Evolutionary conservation across 1,284 basidiomycete genomes (phyloP), one percentile per base, ranked within the genome.

Genomic region (Leccinum ponderosum): DNA sequence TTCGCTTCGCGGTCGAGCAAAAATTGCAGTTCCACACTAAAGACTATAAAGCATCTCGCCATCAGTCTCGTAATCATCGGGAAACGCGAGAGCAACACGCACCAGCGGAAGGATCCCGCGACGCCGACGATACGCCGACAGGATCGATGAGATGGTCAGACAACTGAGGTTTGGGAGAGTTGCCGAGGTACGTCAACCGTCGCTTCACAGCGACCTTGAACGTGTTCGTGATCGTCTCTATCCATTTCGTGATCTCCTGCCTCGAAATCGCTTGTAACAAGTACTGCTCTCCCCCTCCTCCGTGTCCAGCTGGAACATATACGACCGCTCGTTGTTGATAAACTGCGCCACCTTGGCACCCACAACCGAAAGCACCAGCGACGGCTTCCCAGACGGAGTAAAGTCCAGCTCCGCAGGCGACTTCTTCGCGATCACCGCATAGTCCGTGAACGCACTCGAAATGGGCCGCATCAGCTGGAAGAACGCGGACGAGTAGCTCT

Each of bases 381-480:
- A 80, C 0, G 91, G 90, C 70, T 93, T 93, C 31, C 84, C 82
- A 9, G 81, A 78, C 0, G 90, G 82, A 6, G 76, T 66, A 65
- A 93, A 93, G 69, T 93, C 90, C 52, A 94, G 78, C 66, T 93
- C 89, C 0, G 83, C 82, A 1, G 88, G 80, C 0, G 87, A 89
- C 59, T 81, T 83, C 69, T 84, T 87, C 9, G 72, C 65, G n/a
- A 78, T 67, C 7, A 79, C 65, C 39, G 79, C 79, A 55, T 90
- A 87, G 35, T 86, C 83, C 14, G 85, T 86, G 69, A 92, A 91
- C 1, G 91, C 90, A 64, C 86, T 92, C 15, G 91, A 94, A 60
- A 93, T 87, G 1, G 91, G 91, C n/a, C 91, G 83, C 86, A 93
- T 92, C 73, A 93, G 81, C 65, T 87, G 88, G 74, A 93, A 83